Evolutionary conservation across 2,329 filamentous ascomycete species (phyloP), one percentile per base, ranked within the genome.

Genomic region (Colletotrichum graminicola): DNA sequence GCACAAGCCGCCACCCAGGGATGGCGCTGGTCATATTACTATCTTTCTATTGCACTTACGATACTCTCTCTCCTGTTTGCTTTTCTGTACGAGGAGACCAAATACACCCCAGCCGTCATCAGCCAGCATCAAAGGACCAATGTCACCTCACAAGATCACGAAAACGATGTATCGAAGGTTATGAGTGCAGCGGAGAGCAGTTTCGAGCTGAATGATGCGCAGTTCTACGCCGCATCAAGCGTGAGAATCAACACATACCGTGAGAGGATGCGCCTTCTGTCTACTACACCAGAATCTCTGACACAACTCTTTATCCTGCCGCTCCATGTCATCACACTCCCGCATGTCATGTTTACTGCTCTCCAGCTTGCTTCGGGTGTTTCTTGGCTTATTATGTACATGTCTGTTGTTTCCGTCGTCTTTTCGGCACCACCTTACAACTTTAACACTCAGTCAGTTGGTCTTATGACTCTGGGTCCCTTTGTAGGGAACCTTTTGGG

Each of bases 331-430:
- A 66, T 73, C 6, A 62, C 47, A 10, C 57, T 72, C 18, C 76
- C 82, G 0, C 79, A 81, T 1, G 78, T 84, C 11, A 70, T 80
- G 7, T 84, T 81, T 67, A 79, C 79, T 1, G 81, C 78, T 0
- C 51, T 84, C 2, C 81, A 82, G 23, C 84, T 83, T 65, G 82
- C 81, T 3, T 78, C 77, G 0, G 75, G 80, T 0, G 77, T 84
- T 2, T 78, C 79, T 4, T 81, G 79, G 79, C 76, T 84, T 5
- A 80, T 82, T 0, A 73, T 83, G 5, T 73, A 81, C 16, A 75
- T 80, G 1, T 78, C 74, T 2, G 77, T 79, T 0, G 67, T 79
- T 6, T 75, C 79, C 0, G 75, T 78, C 5, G 72, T 78, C 32
- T 79, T 82, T 47, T 77, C 79, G 5, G 67, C 78, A 0, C 79